phyloP scores from a whole-genome alignment of 192 early-diverging fungal genomes.

The Podila epicladia region DNA sequence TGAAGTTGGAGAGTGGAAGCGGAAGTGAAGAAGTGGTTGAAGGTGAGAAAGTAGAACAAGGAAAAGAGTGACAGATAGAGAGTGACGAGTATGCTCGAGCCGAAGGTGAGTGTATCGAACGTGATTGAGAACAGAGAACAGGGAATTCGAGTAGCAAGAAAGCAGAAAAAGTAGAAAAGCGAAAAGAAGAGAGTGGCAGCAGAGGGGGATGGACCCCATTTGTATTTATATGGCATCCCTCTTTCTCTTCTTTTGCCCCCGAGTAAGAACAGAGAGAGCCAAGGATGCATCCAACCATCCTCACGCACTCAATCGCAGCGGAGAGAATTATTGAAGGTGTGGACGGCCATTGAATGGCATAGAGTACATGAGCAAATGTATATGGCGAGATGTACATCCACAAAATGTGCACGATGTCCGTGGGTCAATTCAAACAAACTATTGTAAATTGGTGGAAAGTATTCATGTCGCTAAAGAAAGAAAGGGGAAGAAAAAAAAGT shows the following conservation, averaged over 20 bases:
- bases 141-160: no score
- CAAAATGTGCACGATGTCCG: neutral
- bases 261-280: slow-evolving; percentile 3
- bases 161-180: no score
- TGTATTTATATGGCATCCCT: neutral
- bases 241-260: neutral
- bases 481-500: slow-evolving; percentile 8
- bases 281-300: no score
- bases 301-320: no score
- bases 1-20: neutral
- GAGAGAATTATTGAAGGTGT: no score
- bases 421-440: neutral
- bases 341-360: no score
- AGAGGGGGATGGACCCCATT: neutral
- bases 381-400: neutral
- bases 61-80: no score
- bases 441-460: neutral
- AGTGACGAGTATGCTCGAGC: no score
- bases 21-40: neutral
- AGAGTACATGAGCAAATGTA: no score
- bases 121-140: no score
- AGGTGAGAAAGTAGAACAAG: neutral
- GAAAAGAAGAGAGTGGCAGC: neutral
- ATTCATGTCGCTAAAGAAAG: neutral
- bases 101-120: no score